A percentile compares a stretch with the other conserved stretches of the same genome.
These are phyloP conservation scores for Cryptococcus maquisensis DNA, from an alignment of 1,284 basidiomycete species.

Conservation along the genomic window DNA sequence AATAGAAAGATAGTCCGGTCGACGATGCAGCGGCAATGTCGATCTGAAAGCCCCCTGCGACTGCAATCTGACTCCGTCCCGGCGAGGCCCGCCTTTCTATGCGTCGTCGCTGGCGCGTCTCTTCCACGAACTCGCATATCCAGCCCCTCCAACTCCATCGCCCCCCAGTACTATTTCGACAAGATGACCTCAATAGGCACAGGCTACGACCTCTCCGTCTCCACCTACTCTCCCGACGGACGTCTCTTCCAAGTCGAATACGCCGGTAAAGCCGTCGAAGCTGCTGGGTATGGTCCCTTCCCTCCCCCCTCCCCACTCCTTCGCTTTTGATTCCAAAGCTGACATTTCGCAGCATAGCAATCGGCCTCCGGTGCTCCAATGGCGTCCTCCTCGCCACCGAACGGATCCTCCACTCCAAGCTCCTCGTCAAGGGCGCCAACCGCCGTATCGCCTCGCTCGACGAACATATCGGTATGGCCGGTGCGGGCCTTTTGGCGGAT, in stretches of 20 bases:
- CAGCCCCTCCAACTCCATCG: not conserved
- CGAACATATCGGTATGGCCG: slow-evolving; percentile 86
- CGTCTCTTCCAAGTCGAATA: slow-evolving; percentile 99
- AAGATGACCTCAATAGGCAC: slow-evolving; percentile 95
- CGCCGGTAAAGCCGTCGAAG: slow-evolving; percentile 96
- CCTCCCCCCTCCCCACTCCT: not conserved
- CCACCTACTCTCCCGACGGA: slow-evolving; percentile 97
- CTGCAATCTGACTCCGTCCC: too few species aligned
- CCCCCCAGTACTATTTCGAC: not conserved
- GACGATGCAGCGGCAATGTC: too few species aligned
- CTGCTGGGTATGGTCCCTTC: slow-evolving; percentile 66
- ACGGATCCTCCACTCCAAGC: slow-evolving; percentile 96
- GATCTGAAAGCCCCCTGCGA: too few species aligned
- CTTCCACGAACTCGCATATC: not conserved
- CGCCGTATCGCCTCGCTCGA: slow-evolving; percentile 90
- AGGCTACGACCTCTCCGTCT: slow-evolving; percentile 96
- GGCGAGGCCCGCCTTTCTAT: not conserved
- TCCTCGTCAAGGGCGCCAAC: slow-evolving; percentile 90
- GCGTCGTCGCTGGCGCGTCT: not conserved
- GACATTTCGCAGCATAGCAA: slow-evolving; percentile 62
- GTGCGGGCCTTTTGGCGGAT: slow-evolving; percentile 90
- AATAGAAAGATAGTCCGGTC: not conserved
- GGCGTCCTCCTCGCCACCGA: slow-evolving; percentile 94
- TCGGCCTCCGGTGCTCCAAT: slow-evolving; percentile 87
- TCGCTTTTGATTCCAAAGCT: not conserved